Evolutionary conservation across 2,329 filamentous ascomycete genomes (phyloP), one percentile per base, ranked within the genome.

Genomic region (Botrytis byssoidea): DNA sequence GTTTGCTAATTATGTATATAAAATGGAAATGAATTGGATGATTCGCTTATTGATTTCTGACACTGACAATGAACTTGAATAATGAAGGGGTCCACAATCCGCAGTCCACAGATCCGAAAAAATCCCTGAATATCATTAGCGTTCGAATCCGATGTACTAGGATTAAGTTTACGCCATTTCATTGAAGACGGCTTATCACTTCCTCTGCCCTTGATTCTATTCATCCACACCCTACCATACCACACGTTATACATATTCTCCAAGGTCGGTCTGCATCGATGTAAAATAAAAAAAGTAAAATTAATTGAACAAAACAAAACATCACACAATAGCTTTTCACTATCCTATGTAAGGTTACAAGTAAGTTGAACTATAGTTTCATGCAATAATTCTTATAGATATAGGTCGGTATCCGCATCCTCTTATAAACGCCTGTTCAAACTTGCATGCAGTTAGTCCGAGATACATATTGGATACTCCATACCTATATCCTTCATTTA

Each of bases 341-440:
- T 10, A 40, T 44, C 32, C 32, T 37, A 37, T 67, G 32, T 40
- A 48, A 35, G 64, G 64, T 66, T 66, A 66, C 44, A 67, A 51
- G 64, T 67, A 67, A 67, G 44, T 67, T 37, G 29, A 57, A 37
- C 44, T n/a, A 51, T n/a, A 63, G 37, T 40, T 70, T 44, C 68
- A 61, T 48, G 57, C 40, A 71, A 29, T 71, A 51, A 65, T 46
- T 64, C 48, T 70, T 46, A 44, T 55, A 64, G 59, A 64, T 71
- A 71, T 42, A 71, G 59, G 69, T 64, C 32, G 69, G 69, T 51
- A 71, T 46, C 32, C 59, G 69, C 69, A 71, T 51, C 63, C 59
- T 63, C 55, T 68, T 42, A 48, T 29, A 44, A n/a, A 55, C 42
- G 69, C 42, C 69, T 55, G 18, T 64, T 51, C 37, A 70, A 57